Evolutionary conservation across 148 eudicot genomes (phyloP).

Genomic region (Rhododendron vialii): DNA sequence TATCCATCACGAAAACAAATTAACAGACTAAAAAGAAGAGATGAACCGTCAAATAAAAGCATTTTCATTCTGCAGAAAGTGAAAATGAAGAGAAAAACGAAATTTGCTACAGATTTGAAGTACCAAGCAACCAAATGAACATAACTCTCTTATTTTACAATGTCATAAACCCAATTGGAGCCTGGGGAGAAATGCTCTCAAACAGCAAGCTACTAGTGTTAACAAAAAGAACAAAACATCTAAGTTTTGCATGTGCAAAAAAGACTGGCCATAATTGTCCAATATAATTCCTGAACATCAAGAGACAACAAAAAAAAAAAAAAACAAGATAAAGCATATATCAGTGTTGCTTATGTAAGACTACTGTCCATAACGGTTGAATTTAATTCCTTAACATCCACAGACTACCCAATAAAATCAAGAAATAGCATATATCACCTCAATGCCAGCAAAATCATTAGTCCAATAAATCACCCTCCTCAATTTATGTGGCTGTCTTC

Average conservation of each 20-base stretch:
- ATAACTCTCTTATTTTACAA: background rate
- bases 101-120: background rate
- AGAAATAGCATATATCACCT: slow-evolving; percentile 41
- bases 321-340: background rate
- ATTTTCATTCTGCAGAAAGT: background rate
- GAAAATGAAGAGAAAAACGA: background rate
- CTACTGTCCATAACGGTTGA: background rate
- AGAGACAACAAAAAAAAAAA: background rate
- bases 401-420: background rate
- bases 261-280: background rate
- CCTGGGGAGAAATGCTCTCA: background rate
- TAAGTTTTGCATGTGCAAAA: background rate
- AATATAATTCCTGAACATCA: background rate
- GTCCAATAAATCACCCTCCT: slow-evolving; percentile 81
- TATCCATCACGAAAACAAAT: background rate
- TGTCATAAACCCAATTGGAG: background rate
- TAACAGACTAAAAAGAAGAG: background rate
- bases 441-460: slow-evolving; percentile 80
- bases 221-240: background rate
- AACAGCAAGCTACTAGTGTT: background rate
- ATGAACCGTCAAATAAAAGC: background rate
- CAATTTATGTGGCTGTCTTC: slow-evolving; percentile 94
- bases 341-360: background rate
- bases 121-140: background rate
- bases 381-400: background rate